Percentiles rank a stretch among this genome's conserved stretches.
Conservation (phyloP, 306 rosid species). For the Canavalia gladiata region DNA sequence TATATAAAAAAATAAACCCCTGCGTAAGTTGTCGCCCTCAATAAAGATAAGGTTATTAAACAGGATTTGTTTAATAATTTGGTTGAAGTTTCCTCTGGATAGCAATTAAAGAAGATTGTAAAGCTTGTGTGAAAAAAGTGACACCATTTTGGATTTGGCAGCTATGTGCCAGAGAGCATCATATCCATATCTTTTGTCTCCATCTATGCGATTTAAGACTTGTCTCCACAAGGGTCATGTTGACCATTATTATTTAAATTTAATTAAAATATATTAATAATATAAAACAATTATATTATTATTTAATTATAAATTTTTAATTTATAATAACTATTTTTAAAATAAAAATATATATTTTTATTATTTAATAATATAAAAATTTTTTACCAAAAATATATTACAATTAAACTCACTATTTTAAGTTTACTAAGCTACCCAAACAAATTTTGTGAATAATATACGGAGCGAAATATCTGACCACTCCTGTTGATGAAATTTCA, state of each 20-base stretch:
- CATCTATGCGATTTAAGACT: slow-evolving; percentile 4
- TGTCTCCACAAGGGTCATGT: slow-evolving; percentile 40
- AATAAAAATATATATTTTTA: too few species aligned
- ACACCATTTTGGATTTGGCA: slow-evolving; percentile 43
- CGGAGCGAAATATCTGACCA: slow-evolving; percentile 34
- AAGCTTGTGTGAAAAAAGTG: slow-evolving; percentile 41
- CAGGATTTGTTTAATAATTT: not conserved
- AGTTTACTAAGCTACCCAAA: slow-evolving; percentile 21
- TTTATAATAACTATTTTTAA: too few species aligned
- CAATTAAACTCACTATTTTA: not conserved
- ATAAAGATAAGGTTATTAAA: not conserved
- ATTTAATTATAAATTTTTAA: too few species aligned
- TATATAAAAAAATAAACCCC: too few species aligned
- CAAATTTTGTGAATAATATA: slow-evolving; percentile 11
- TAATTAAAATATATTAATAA: too few species aligned
- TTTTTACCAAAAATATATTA: too few species aligned
- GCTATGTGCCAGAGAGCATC: slow-evolving; percentile 33
- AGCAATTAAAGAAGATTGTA: not conserved
- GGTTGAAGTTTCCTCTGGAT: not conserved
- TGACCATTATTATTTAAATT: slow-evolving; percentile 27
- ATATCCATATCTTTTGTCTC: slow-evolving; percentile 32
- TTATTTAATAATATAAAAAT: too few species aligned
- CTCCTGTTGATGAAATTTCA: not conserved
- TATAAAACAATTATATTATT: too few species aligned
- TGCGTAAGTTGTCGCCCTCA: too few species aligned